Percentiles rank a stretch among this genome's conserved stretches.
Evolutionary conservation across 176 grass and related monocot genomes (phyloP).

Genomic region (Themeda triandra): DNA sequence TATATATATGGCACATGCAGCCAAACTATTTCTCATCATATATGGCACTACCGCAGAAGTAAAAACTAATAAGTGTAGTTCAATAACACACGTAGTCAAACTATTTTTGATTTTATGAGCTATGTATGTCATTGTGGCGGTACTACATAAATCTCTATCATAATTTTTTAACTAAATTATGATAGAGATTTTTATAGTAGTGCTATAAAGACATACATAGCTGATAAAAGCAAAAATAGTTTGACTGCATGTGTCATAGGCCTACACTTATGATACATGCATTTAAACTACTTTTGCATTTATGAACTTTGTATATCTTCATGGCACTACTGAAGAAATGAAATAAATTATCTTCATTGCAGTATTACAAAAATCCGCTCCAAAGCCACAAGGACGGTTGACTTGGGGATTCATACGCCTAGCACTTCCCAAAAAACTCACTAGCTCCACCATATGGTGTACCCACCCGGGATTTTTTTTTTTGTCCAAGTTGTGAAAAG

Average conservation of each 20-base stretch:
- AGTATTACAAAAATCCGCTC: too few relatives aligned
- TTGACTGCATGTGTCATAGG: background rate
- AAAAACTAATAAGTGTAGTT: background rate
- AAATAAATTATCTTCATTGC: background rate
- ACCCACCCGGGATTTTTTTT: too few relatives aligned
- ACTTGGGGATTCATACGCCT: too few relatives aligned
- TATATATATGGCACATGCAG: background rate
- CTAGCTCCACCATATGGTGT: too few relatives aligned
- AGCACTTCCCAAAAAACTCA: too few relatives aligned
- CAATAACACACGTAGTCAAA: too few relatives aligned
- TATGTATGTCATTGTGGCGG: too few relatives aligned
- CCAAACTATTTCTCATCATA: background rate
- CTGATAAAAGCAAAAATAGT: slow-evolving; percentile 4
- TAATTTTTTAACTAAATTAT: background rate
- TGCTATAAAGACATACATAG: background rate
- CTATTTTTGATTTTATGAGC: too few relatives aligned
- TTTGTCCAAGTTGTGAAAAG: too few relatives aligned
- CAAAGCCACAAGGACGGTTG: too few relatives aligned
- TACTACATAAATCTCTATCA: background rate
- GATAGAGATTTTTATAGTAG: background rate
- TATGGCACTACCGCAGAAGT: background rate
- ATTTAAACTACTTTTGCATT: background rate
- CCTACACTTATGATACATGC: background rate
- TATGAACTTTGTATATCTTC: background rate
- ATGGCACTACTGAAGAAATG: background rate